Percentiles rank a stretch among this genome's conserved stretches.
phyloP scores from a whole-genome alignment of 2,329 filamentous ascomycete species.

The Colletotrichum chrysophilum region DNA sequence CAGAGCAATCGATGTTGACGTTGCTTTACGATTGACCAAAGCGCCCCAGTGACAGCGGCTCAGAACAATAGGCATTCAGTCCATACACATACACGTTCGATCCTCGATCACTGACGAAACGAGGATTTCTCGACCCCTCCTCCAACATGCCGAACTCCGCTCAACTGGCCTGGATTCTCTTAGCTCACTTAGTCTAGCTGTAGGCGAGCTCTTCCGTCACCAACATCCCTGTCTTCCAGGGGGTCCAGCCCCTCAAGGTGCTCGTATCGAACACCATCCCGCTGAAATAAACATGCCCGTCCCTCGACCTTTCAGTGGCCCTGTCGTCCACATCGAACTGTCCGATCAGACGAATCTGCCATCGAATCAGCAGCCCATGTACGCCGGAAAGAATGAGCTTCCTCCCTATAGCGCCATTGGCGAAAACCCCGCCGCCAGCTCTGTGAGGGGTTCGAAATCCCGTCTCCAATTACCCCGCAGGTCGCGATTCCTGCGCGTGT shows the following conservation, averaged over 20 bases:
- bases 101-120: background rate
- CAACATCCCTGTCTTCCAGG: background rate
- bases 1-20: background rate
- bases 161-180: background rate
- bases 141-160: background rate
- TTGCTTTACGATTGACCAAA: no score
- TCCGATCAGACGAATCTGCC: background rate
- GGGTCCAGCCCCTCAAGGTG: background rate
- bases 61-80: background rate
- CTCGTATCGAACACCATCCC: background rate
- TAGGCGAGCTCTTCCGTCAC: background rate
- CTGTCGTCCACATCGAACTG: background rate
- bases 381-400: slow-evolving; percentile 43
- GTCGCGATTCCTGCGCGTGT: slow-evolving; percentile 20
- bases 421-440: background rate
- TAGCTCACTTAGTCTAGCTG: background rate
- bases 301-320: background rate
- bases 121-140: background rate
- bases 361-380: background rate
- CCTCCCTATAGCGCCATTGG: slow-evolving; percentile 48
- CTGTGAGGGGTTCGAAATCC: background rate
- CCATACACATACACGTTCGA: background rate
- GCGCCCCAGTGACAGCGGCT: no score
- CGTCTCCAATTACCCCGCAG: slow-evolving; percentile 8
- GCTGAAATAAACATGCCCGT: background rate